These are phyloP conservation scores for Yamadazyma spencermartinsiae DNA, from an alignment of 1,139 yeast species.

Conservation along the genomic window DNA sequence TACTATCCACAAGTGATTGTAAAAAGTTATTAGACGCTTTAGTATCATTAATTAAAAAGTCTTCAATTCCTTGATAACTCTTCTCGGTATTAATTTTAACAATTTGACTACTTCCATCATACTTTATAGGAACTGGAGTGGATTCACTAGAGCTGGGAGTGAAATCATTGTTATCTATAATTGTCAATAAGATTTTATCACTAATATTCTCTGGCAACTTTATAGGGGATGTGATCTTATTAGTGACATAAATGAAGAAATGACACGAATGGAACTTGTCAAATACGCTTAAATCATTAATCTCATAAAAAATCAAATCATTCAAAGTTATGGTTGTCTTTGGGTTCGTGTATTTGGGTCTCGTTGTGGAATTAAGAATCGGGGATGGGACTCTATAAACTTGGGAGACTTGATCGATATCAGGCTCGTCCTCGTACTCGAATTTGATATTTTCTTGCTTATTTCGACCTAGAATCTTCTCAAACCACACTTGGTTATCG, in stretches of 20 bases:
- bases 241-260: conserved; percentile 32
- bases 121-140: conserved; percentile 26
- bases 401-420: conserved; percentile 6
- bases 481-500: conserved; percentile 33
- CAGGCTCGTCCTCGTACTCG: conserved; percentile 12
- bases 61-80: conserved; percentile 31
- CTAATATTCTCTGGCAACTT: conserved; percentile 20
- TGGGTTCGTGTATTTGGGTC: conserved; percentile 26
- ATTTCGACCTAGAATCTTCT: conserved; percentile 23
- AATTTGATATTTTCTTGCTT: conserved; percentile 21
- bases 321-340: conserved; percentile 23
- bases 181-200: conserved; percentile 30
- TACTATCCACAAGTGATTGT: conserved; percentile 33
- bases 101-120: conserved; percentile 23
- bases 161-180: conserved; percentile 43
- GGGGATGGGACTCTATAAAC: conserved; percentile 34
- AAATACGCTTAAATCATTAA: conserved; percentile 20
- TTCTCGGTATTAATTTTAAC: conserved; percentile 37
- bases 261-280: conserved; percentile 23
- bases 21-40: conserved; percentile 33
- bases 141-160: conserved; percentile 39
- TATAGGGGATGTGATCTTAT: conserved; percentile 22
- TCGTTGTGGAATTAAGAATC: conserved; percentile 27
- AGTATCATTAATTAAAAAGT: conserved; percentile 32
- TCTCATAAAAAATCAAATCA: conserved; percentile 27